These are phyloP conservation scores for Cryptosporidium andersoni DNA, from an alignment of 169 alveolate species.

Conservation along the genomic window DNA sequence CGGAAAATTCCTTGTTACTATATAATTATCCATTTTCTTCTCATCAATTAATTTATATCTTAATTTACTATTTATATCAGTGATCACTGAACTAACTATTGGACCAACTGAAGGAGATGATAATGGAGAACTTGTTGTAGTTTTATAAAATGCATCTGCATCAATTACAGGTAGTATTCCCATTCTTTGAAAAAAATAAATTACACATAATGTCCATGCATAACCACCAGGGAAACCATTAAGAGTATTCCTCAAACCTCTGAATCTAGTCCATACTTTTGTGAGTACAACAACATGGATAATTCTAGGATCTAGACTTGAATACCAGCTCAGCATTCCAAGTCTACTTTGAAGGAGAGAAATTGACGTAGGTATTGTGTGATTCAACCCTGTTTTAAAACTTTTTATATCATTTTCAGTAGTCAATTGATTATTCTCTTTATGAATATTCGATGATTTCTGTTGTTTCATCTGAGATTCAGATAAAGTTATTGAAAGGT, in stretches of 20 bases:
- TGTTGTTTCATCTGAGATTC: conserved; percentile 1
- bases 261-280: conserved; percentile 64
- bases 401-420: neutral
- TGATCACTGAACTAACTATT: no score
- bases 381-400: neutral
- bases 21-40: no score
- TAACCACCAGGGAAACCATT: conserved; percentile 71
- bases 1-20: no score
- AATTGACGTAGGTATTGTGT: conserved; percentile 24
- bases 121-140: neutral
- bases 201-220: conserved; percentile 69
- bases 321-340: conserved; percentile 65
- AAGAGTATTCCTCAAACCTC: conserved; percentile 62
- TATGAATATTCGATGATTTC: neutral
- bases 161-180: conserved; percentile 63
- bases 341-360: conserved; percentile 59
- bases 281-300: conserved; percentile 64
- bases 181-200: conserved; percentile 61
- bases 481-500: conserved; percentile 44
- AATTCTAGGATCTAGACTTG: conserved; percentile 69
- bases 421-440: neutral
- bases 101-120: neutral
- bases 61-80: no score
- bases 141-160: conserved; percentile 34
- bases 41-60: no score